phyloP scores from a whole-genome alignment of 2,329 filamentous ascomycete genomes.

The Cladosporium velox region DNA sequence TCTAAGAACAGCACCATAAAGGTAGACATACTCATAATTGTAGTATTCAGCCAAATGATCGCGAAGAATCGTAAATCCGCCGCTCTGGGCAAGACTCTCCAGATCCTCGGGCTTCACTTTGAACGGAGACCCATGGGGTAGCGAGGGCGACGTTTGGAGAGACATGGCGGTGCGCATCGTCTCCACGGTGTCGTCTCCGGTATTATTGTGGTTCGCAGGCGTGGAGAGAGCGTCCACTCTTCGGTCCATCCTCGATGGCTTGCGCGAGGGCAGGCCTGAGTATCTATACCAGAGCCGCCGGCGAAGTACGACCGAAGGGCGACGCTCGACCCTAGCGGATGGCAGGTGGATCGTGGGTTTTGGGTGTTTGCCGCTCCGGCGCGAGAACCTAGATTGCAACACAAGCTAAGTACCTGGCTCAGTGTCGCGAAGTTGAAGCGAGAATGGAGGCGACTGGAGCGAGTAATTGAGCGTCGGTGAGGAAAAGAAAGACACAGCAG shows the following conservation, averaged over 20 bases:
- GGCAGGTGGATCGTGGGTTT: constrained; percentile 9
- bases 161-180: constrained; percentile 24
- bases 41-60: constrained; percentile 44
- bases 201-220: constrained; percentile 5
- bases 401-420: constrained; percentile 2
- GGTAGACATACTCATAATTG: constrained; percentile 38
- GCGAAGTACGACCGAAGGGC: constrained; percentile 18
- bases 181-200: constrained; percentile 15
- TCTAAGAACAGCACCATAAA: not conserved
- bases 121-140: constrained; percentile 43
- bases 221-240: constrained; percentile 17
- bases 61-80: constrained; percentile 48
- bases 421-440: constrained; percentile 18
- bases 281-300: constrained; percentile 3
- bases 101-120: constrained; percentile 46
- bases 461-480: constrained; percentile 1
- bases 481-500: not conserved
- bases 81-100: constrained; percentile 41
- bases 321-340: constrained; percentile 1
- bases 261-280: constrained; percentile 10
- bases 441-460: not conserved
- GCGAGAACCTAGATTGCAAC: constrained; percentile 17
- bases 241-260: constrained; percentile 20
- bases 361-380: constrained; percentile 7
- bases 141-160: constrained; percentile 15